Evolutionary conservation across 768 basidiomycete genomes (phyloP).

Genomic region (Phylloporus arenicola): DNA sequence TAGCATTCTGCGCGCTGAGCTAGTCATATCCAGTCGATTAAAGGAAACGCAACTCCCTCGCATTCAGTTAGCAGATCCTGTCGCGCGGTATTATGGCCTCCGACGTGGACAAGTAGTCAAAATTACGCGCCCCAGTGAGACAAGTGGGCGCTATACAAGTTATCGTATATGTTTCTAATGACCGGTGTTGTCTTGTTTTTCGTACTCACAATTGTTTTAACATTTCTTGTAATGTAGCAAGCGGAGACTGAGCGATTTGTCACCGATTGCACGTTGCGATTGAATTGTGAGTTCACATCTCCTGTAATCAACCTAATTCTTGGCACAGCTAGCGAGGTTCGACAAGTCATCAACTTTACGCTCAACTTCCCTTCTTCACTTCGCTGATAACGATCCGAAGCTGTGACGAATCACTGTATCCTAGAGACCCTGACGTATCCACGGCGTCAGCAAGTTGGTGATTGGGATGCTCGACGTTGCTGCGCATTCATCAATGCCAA

Average conservation of each 20-base stretch:
- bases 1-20: conserved; percentile 6
- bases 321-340: background rate
- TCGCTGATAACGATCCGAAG: background rate
- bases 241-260: conserved; percentile 3
- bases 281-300: background rate
- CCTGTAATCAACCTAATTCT: background rate
- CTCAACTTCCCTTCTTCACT: background rate
- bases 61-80: conserved; percentile 93
- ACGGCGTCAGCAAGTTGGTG: background rate
- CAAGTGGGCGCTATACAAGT: conserved; percentile 88
- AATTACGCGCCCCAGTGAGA: conserved; percentile 96
- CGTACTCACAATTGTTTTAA: conserved; percentile 1
- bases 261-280: no score
- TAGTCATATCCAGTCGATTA: conserved; percentile 59
- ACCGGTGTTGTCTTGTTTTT: background rate
- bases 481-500: background rate
- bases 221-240: conserved; percentile 13
- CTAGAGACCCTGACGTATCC: background rate
- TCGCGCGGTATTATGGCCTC: conserved; percentile 97
- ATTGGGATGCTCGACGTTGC: background rate
- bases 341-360: background rate
- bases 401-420: background rate
- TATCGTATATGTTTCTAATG: conserved; percentile 84
- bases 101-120: conserved; percentile 96
- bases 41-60: conserved; percentile 98